Conservation (phyloP, 306 rosid species). For the Pachyrhizus erosus region DNA sequence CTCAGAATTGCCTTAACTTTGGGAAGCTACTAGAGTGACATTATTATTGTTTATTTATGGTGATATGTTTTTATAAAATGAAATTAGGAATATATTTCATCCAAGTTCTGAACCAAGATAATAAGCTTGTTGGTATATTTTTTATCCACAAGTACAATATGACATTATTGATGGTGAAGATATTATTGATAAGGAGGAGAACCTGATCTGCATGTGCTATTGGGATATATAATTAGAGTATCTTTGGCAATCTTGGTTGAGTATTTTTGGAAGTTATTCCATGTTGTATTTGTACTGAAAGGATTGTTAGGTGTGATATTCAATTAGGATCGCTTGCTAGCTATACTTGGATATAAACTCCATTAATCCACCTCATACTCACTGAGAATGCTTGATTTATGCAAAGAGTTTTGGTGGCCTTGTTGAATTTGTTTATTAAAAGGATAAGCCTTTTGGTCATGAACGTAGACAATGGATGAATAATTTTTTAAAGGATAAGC, state of each 20-base stretch:
- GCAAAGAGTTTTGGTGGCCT: constrained; percentile 6
- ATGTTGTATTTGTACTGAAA: constrained; percentile 4
- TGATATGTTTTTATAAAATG: constrained; percentile 4
- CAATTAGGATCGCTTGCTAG: background rate
- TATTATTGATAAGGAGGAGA: background rate
- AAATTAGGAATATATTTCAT: constrained; percentile 15
- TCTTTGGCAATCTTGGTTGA: constrained; percentile 21
- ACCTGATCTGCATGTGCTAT: constrained; percentile 14
- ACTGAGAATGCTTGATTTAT: constrained; percentile 1
- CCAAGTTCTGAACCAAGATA: constrained; percentile 1
- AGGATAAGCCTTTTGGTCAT: constrained; percentile 17
- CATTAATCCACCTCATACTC: background rate
- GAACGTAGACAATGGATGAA: constrained; percentile 2
- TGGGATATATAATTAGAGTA: background rate
- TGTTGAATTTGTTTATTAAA: background rate
- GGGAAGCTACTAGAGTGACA: background rate
- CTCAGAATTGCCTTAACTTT: background rate
- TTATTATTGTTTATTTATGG: background rate
- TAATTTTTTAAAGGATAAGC: background rate
- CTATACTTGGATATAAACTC: background rate
- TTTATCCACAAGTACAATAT: constrained; percentile 6
- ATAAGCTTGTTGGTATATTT: background rate
- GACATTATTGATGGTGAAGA: constrained; percentile 12
- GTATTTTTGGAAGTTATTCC: background rate
- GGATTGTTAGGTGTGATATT: constrained; percentile 17